Conservation (phyloP, 2,329 filamentous ascomycete species). For the Talaromyces sp. region DNA sequence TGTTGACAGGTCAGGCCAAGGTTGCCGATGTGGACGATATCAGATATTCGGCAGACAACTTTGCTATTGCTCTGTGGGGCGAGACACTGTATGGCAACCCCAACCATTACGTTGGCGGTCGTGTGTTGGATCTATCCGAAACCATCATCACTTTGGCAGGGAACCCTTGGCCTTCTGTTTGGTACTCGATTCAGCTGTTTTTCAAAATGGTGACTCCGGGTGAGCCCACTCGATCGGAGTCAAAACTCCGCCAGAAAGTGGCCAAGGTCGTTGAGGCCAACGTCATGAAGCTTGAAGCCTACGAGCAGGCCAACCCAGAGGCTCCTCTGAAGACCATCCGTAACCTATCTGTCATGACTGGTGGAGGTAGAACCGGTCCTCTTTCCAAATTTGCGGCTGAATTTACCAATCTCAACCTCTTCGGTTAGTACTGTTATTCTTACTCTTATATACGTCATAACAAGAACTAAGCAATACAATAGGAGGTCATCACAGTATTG, state of each 20-base stretch:
- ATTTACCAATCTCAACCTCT: conserved; percentile 12
- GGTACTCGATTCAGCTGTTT: conserved; percentile 59
- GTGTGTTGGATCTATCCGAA: conserved; percentile 5
- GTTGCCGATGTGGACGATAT: conserved; percentile 11
- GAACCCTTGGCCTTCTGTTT: conserved; percentile 12
- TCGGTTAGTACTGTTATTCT: conserved; percentile 1
- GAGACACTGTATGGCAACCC: conserved; percentile 13
- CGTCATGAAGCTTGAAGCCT: conserved; percentile 1
- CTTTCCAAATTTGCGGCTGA: conserved; percentile 13
- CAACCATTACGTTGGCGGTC: conserved; percentile 3
- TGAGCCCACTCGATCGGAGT: conserved; percentile 5
- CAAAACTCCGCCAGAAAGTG: conserved; percentile 9
- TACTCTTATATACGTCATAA: neutral
- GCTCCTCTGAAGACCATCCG: conserved; percentile 11
- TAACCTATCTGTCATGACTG: conserved; percentile 11
- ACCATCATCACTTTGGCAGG: conserved; percentile 13
- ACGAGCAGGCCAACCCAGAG: conserved; percentile 2
- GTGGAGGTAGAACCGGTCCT: conserved; percentile 10
- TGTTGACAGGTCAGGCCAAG: conserved; percentile 3
- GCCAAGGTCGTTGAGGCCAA: conserved; percentile 10
- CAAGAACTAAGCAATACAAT: neutral
- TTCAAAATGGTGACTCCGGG: conserved; percentile 66
- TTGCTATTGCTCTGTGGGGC: conserved; percentile 13
- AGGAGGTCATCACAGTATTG: conserved; percentile 13
- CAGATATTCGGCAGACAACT: conserved; percentile 13